Conservation (phyloP, 176 grass and related monocot species). For the Aegilops speltoides region DNA sequence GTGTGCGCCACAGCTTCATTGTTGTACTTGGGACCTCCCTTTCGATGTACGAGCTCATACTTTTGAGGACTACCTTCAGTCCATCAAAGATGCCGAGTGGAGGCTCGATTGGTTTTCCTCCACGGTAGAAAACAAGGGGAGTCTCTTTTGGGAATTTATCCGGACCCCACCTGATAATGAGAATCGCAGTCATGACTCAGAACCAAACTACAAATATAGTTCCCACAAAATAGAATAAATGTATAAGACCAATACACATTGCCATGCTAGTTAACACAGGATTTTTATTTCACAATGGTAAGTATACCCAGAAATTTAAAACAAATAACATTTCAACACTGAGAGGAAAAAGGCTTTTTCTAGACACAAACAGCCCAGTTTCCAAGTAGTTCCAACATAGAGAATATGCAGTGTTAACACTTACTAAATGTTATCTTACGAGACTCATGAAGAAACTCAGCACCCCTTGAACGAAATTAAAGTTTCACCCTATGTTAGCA, state of each 20-base stretch:
- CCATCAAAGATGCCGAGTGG: conserved; percentile 61
- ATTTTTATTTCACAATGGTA: not conserved
- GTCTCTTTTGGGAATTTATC: conserved; percentile 91
- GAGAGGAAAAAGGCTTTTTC: not conserved
- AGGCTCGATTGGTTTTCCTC: conserved; percentile 74
- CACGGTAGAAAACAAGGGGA: conserved; percentile 81
- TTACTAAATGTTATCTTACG: not conserved
- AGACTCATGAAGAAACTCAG: not conserved
- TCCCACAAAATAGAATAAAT: not conserved
- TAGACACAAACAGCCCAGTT: not conserved
- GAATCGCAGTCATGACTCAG: not conserved
- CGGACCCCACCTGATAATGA: conserved; percentile 65
- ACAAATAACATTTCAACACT: not conserved
- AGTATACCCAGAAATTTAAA: not conserved
- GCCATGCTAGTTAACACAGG: not conserved
- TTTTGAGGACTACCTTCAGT: conserved; percentile 68
- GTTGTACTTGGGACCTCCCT: conserved; percentile 73
- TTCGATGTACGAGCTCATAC: conserved; percentile 75
- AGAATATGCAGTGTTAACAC: not conserved
- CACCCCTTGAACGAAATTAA: not conserved
- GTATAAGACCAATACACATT: not conserved
- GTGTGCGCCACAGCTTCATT: conserved; percentile 79
- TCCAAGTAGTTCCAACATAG: not conserved
- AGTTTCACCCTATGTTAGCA: not conserved
- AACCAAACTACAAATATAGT: not conserved